A percentile compares a stretch with the other conserved stretches of the same genome.
phyloP scores from a whole-genome alignment of 2,329 filamentous ascomycete species.

The Colletotrichum sp. region DNA sequence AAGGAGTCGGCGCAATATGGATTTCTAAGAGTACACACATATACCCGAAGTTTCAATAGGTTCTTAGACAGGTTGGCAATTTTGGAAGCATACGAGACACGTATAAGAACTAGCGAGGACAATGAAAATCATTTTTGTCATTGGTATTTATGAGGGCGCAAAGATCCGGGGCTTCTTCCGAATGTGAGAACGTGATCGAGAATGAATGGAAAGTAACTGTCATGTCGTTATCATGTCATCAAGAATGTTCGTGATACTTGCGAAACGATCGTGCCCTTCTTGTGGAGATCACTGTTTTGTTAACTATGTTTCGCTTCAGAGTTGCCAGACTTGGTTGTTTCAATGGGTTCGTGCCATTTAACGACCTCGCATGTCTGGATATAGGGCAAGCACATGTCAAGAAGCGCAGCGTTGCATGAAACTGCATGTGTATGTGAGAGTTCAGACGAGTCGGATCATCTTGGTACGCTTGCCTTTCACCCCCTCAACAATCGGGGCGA shows the following conservation, averaged over 20 bases:
- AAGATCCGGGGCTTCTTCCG: neutral
- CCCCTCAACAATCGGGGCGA: neutral
- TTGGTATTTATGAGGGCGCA: neutral
- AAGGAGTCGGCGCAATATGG: neutral
- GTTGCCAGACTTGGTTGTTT: neutral
- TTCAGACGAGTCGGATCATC: neutral
- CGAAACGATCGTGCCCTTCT: neutral
- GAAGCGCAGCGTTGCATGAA: neutral
- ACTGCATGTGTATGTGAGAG: neutral
- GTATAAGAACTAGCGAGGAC: neutral
- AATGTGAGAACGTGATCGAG: neutral
- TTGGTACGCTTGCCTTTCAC: neutral
- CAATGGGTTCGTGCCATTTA: neutral
- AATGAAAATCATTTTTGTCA: neutral
- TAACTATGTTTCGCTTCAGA: neutral
- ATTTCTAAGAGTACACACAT: neutral
- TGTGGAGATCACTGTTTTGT: neutral
- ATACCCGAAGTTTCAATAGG: neutral
- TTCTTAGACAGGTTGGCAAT: neutral
- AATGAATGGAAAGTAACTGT: neutral
- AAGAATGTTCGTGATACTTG: neutral
- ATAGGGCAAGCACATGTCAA: neutral
- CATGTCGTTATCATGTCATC: neutral
- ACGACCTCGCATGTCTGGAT: neutral
- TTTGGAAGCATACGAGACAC: neutral